Evolutionary conservation across 176 grass and related monocot genomes (phyloP).

Genomic region (Aegilops umbellulata): DNA sequence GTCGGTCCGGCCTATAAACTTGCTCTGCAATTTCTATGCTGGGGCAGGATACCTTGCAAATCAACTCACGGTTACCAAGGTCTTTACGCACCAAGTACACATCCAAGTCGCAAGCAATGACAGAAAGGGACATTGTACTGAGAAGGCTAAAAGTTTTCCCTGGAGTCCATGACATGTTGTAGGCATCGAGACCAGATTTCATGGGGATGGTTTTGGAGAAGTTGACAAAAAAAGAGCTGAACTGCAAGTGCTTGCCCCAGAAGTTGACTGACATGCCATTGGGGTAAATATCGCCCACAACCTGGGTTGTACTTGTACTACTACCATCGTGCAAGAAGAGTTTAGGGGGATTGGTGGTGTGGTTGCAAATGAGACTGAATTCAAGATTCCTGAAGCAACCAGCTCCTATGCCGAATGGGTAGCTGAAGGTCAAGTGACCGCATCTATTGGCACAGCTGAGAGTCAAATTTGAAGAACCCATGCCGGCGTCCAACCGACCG

Average conservation of each 20-base stretch:
- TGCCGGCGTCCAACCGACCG: background rate
- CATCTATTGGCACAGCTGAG: background rate
- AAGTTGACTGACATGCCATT: background rate
- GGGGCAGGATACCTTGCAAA: background rate
- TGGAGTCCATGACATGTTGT: conserved; percentile 15
- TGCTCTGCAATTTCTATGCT: background rate
- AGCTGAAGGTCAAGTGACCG: background rate
- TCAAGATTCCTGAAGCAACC: background rate
- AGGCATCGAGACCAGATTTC: background rate
- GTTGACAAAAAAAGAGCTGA: background rate
- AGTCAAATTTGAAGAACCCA: background rate
- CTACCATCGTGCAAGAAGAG: background rate
- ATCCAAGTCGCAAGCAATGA: background rate
- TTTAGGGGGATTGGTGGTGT: background rate
- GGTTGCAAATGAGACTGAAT: conserved; percentile 2
- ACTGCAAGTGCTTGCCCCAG: too few relatives aligned
- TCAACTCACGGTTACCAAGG: background rate
- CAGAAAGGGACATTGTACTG: background rate
- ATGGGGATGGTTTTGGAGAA: conserved; percentile 8
- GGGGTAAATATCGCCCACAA: background rate
- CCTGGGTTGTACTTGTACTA: background rate
- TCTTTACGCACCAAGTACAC: background rate
- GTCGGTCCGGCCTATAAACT: background rate
- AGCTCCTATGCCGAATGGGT: conserved; percentile 5
- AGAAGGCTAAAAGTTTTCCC: background rate